Conservation (phyloP, 1,284 basidiomycete species). For the Irpex sp. region DNA sequence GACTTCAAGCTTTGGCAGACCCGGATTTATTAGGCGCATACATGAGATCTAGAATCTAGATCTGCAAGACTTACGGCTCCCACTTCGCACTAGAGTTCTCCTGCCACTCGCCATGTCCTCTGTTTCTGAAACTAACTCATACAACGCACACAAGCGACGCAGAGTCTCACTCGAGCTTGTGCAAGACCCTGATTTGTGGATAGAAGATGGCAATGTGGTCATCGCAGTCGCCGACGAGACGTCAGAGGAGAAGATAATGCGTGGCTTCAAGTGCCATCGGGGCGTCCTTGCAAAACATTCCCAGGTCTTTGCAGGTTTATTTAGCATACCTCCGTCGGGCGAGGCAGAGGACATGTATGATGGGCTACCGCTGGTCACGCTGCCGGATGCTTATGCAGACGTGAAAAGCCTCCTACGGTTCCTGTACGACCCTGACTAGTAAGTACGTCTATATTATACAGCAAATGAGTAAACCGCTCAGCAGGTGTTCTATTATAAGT, state of each 20-base stretch:
- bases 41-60: no score
- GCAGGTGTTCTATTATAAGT: no score
- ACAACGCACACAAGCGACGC: background rate
- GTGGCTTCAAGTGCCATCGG: background rate
- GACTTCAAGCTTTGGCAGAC: no score
- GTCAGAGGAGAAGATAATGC: background rate
- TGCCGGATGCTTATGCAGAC: background rate
- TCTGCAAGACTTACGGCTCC: no score
- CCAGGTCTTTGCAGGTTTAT: background rate
- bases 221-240: background rate
- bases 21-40: no score
- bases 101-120: no score
- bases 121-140: background rate
- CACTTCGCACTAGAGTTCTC: no score
- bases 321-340: background rate
- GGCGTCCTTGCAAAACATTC: background rate
- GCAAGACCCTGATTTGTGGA: background rate
- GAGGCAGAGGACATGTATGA: background rate
- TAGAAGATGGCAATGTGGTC: background rate
- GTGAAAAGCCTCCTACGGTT: background rate
- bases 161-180: background rate
- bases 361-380: background rate
- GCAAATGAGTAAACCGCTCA: no score
- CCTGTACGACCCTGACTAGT: no score
- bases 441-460: no score